Percentiles rank a stretch among this genome's conserved stretches.
These are phyloP conservation scores for Stylosanthes scabra DNA, from an alignment of 331 rosid genomes.

Conservation along the genomic window DNA sequence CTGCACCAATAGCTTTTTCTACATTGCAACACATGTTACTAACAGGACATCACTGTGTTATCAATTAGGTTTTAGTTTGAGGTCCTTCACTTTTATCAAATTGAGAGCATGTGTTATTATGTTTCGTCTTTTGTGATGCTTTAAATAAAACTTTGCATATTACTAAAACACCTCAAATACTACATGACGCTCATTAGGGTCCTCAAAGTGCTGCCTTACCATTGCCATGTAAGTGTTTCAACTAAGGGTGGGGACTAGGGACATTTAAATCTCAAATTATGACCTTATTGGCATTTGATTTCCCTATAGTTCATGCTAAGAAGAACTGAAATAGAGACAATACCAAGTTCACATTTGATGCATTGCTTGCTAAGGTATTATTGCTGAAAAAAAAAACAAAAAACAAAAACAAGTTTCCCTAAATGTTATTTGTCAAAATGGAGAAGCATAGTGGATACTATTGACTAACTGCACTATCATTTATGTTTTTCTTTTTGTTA, in stretches of 20 bases:
- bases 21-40: constrained; percentile 20
- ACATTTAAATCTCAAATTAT: constrained; percentile 22
- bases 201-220: constrained; percentile 15
- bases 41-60: neutral
- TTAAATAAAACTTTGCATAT: constrained; percentile 3
- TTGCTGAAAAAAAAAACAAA: constrained; percentile 2
- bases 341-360: constrained; percentile 25
- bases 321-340: constrained; percentile 1
- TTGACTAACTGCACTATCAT: neutral
- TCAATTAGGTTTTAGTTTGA: constrained; percentile 5
- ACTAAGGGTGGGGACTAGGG: constrained; percentile 11
- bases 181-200: neutral
- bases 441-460: neutral
- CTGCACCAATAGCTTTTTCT: neutral
- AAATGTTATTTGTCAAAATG: constrained; percentile 18
- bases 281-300: neutral
- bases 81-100: neutral
- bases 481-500: constrained; percentile 11
- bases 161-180: constrained; percentile 4
- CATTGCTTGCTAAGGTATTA: constrained; percentile 19
- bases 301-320: neutral
- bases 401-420: neutral
- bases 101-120: constrained; percentile 2
- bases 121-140: constrained; percentile 1
- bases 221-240: constrained; percentile 2